phyloP scores from a whole-genome alignment of 345 rosid species.

The Citrus inodora region DNA sequence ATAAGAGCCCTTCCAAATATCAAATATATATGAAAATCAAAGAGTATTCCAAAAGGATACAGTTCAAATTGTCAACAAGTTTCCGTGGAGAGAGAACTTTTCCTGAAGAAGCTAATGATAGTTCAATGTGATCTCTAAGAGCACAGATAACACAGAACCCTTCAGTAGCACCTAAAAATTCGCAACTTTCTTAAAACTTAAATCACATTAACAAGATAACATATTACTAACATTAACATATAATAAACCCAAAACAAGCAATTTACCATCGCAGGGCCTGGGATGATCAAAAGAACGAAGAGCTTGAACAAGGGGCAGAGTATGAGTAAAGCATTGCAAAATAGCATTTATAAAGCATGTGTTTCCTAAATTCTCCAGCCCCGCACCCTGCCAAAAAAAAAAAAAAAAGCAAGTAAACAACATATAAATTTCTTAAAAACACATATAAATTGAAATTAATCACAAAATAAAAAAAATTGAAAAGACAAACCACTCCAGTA shows the following conservation, averaged over 20 bases:
- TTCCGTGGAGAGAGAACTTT: conserved; percentile 38
- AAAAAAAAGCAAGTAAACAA: neutral
- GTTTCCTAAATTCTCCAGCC: conserved; percentile 72
- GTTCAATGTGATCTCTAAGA: conserved; percentile 52
- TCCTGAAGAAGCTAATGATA: conserved; percentile 46
- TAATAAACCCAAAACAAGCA: neutral
- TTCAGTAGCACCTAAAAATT: conserved; percentile 43
- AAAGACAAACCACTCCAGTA: conserved; percentile 18
- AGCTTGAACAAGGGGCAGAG: conserved; percentile 62
- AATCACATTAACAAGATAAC: neutral
- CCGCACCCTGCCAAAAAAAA: conserved; percentile 64
- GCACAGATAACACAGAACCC: conserved; percentile 56
- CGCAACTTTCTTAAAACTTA: conserved; percentile 3
- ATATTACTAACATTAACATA: neutral
- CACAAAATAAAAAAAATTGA: neutral
- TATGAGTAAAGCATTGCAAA: conserved; percentile 87
- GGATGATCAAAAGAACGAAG: conserved; percentile 42
- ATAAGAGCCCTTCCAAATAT: neutral
- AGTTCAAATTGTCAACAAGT: conserved; percentile 49
- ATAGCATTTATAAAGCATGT: conserved; percentile 84
- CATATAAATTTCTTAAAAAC: neutral
- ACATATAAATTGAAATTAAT: neutral
- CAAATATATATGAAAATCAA: neutral
- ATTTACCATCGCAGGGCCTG: conserved; percentile 43
- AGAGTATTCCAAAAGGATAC: conserved; percentile 49